Conservation (phyloP, 2,329 filamentous ascomycete genomes). For the Paracorniculantispora psalliotae region DNA sequence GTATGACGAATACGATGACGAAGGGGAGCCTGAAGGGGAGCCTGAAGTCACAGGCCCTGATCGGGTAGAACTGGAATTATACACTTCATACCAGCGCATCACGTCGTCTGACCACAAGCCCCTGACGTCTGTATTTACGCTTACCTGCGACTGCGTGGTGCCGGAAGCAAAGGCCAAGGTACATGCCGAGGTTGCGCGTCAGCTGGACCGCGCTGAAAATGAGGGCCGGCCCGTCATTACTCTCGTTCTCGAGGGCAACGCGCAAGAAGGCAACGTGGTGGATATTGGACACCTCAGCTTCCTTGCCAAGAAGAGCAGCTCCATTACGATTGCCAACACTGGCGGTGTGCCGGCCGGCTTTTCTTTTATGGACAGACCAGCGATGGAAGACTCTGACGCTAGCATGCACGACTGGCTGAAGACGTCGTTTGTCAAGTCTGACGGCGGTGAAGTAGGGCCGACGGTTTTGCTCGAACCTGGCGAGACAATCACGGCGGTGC, state of each 20-base stretch:
- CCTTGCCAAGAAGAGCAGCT: conserved; percentile 58
- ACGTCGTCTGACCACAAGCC: conserved; percentile 96
- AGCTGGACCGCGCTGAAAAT: conserved; percentile 87
- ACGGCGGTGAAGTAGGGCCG: conserved; percentile 30
- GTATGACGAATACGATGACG: conserved; percentile 54
- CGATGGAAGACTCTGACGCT: conserved; percentile 39
- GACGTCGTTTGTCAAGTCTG: conserved; percentile 53
- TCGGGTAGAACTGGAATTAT: conserved; percentile 56
- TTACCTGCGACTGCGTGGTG: conserved; percentile 83
- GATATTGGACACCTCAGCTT: conserved; percentile 75
- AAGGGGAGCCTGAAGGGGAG: conserved; percentile 41
- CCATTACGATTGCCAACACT: conserved; percentile 86
- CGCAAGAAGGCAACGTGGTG: conserved; percentile 51
- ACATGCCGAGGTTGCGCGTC: conserved; percentile 79
- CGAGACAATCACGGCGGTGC: conserved; percentile 66
- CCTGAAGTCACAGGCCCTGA: conserved; percentile 55
- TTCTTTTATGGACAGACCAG: conserved; percentile 70
- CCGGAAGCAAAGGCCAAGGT: conserved; percentile 78
- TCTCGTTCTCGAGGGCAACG: conserved; percentile 64
- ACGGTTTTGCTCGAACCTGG: conserved; percentile 74
- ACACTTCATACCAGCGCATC: conserved; percentile 83
- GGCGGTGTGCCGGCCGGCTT: conserved; percentile 76
- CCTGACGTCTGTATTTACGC: conserved; percentile 71
- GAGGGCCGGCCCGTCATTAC: conserved; percentile 80
- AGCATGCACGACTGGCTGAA: conserved; percentile 61